Evolutionary conservation across 139 green algal species (phyloP).

Genomic region (Haematococcus sp.): DNA sequence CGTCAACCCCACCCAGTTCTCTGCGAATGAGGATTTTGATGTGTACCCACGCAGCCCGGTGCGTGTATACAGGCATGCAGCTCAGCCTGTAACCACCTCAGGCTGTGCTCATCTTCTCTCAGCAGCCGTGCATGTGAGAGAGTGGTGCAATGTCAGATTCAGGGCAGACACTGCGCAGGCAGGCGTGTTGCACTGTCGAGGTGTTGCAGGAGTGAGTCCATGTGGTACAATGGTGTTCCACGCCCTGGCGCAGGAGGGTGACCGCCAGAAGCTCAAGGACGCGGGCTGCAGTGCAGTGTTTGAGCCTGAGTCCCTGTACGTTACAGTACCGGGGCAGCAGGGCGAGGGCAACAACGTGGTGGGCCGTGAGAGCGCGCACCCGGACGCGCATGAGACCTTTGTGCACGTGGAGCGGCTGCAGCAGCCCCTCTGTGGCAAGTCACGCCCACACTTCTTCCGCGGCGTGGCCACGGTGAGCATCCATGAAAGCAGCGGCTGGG

Average conservation of each 20-base stretch:
- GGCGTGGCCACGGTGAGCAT: constrained; percentile 92
- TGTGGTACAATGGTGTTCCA: too few species aligned
- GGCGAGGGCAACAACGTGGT: constrained; percentile 51
- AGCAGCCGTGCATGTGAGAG: too few species aligned
- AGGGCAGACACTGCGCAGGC: too few species aligned
- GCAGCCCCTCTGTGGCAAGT: constrained; percentile 76
- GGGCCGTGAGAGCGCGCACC: constrained; percentile 37
- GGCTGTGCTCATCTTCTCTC: too few species aligned
- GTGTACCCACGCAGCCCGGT: constrained; percentile 83
- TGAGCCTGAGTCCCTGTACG: constrained; percentile 73
- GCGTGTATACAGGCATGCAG: too few species aligned
- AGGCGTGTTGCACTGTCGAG: too few species aligned
- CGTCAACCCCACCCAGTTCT: constrained; percentile 97
- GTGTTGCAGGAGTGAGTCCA: too few species aligned
- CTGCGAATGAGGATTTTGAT: constrained; percentile 90
- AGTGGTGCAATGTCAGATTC: too few species aligned
- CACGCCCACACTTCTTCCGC: constrained; percentile 94
- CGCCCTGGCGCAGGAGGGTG: constrained; percentile 71
- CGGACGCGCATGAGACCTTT: constrained; percentile 77
- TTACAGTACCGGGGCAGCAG: constrained; percentile 2
- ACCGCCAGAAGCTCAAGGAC: constrained; percentile 68
- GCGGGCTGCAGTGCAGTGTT: constrained; percentile 78
- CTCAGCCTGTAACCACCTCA: too few species aligned
- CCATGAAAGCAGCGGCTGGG: too few species aligned
- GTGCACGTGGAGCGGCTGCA: constrained; percentile 82